phyloP scores from a whole-genome alignment of 257 asterid species.

The Mentha longifolia region DNA sequence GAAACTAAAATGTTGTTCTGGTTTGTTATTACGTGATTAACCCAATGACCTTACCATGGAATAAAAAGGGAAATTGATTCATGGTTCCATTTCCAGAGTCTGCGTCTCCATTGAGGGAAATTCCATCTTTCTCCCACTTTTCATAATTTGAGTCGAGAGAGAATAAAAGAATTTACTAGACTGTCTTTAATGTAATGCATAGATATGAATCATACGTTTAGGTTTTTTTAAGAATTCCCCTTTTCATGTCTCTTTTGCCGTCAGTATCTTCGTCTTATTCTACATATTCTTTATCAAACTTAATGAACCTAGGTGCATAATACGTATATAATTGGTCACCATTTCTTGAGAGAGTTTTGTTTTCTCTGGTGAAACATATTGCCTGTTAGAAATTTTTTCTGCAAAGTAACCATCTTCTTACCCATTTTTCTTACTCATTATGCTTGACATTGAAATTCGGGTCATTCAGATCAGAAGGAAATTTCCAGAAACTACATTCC shows the following conservation, averaged over 20 bases:
- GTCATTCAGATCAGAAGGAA: background rate
- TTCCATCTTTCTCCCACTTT: background rate
- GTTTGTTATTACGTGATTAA: slow-evolving; percentile 5
- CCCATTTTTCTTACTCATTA: background rate
- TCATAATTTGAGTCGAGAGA: background rate
- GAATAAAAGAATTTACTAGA: too few species aligned
- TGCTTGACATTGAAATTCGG: background rate
- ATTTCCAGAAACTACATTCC: background rate
- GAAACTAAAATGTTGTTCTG: background rate
- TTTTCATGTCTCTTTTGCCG: background rate
- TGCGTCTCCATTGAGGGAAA: background rate
- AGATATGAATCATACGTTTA: too few species aligned
- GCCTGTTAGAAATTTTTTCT: background rate
- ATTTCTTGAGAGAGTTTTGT: background rate
- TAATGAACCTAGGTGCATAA: background rate
- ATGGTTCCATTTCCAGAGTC: background rate
- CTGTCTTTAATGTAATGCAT: too few species aligned
- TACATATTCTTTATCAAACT: too few species aligned
- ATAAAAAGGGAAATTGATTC: background rate
- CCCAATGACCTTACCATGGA: background rate
- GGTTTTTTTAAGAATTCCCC: too few species aligned
- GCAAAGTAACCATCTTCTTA: background rate
- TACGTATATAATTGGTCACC: background rate
- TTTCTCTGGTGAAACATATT: background rate
- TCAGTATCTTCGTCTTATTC: background rate